A percentile compares a stretch with the other conserved stretches of the same genome.
phyloP scores from a whole-genome alignment of 2,329 filamentous ascomycete species.

The Westerdykella aurantiaca region DNA sequence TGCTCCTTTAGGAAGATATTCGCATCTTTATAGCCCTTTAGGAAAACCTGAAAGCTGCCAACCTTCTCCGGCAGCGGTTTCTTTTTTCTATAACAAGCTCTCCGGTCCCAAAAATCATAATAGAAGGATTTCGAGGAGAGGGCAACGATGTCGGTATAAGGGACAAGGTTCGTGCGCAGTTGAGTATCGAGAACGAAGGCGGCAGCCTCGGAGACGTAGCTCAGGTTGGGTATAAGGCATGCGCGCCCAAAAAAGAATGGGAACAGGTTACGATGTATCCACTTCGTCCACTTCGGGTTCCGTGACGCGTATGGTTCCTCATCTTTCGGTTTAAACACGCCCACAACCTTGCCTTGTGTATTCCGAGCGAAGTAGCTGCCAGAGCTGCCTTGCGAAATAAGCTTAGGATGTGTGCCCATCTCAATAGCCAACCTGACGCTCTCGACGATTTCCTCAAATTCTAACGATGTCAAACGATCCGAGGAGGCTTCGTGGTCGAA shows the following conservation, averaged over 20 bases:
- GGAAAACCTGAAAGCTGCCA: conserved; percentile 94
- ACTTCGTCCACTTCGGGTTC: conserved; percentile 99
- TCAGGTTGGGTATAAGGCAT: conserved; percentile 93
- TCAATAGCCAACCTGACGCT: conserved; percentile 88
- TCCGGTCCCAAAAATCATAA: conserved; percentile 95
- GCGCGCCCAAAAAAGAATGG: conserved; percentile 95
- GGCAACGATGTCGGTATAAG: conserved; percentile 91
- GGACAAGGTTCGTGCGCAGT: conserved; percentile 83
- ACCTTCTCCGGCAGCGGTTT: conserved; percentile 83
- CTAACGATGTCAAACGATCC: conserved; percentile 64
- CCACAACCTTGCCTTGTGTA: conserved; percentile 85
- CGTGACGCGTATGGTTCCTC: conserved; percentile 96
- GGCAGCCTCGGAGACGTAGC: conserved; percentile 95
- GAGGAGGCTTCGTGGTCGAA: conserved; percentile 49
- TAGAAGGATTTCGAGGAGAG: conserved; percentile 96
- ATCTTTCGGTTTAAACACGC: conserved; percentile 98
- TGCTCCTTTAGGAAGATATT: conserved; percentile 92
- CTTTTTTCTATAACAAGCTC: conserved; percentile 80
- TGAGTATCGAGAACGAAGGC: conserved; percentile 92
- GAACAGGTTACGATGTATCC: conserved; percentile 96
- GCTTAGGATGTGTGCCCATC: conserved; percentile 83
- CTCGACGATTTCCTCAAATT: conserved; percentile 85
- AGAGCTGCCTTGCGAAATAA: conserved; percentile 96
- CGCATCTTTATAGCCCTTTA: conserved; percentile 95
- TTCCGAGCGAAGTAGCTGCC: conserved; percentile 97